These are phyloP conservation scores for Anastatica hierochuntica DNA, from an alignment of 345 rosid genomes.

Conservation along the genomic window DNA sequence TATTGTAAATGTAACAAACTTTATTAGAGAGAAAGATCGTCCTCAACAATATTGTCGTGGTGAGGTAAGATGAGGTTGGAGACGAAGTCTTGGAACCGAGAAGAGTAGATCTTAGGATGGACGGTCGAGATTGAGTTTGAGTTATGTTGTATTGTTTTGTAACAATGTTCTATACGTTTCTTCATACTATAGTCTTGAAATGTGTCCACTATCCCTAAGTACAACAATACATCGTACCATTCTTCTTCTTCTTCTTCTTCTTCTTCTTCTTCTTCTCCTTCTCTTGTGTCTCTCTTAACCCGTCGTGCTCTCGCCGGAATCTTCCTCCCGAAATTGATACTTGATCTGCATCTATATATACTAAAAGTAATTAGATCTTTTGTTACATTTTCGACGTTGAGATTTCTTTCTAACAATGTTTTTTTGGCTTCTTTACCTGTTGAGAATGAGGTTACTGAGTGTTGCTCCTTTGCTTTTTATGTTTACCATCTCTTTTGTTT, in stretches of 20 bases:
- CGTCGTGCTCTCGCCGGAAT: conserved; percentile 38
- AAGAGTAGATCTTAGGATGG: conserved; percentile 38
- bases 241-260: conserved; percentile 9
- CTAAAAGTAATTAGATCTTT: too few relatives aligned
- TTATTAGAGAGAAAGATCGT: too few relatives aligned
- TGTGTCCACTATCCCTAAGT: conserved; percentile 37
- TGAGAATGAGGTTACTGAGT: conserved; percentile 5
- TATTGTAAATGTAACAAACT: too few relatives aligned
- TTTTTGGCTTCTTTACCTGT: conserved; percentile 16
- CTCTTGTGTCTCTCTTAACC: neutral
- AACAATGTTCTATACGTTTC: conserved; percentile 43
- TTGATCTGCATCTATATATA: conserved; percentile 9
- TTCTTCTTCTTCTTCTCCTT: neutral
- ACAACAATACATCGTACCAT: conserved; percentile 33
- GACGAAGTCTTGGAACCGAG: conserved; percentile 40
- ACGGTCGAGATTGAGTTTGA: conserved; percentile 43
- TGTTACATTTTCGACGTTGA: too few relatives aligned
- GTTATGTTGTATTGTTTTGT: conserved; percentile 39
- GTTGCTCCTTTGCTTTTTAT: neutral
- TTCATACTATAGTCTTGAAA: conserved; percentile 34
- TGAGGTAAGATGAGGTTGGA: conserved; percentile 36
- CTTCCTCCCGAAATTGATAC: conserved; percentile 24
- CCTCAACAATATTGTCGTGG: too few relatives aligned
- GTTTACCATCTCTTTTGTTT: conserved; percentile 4
- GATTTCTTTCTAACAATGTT: neutral